Evolutionary conservation across 2,329 filamentous ascomycete species (phyloP).

Genomic region (Cercospora beticola): DNA sequence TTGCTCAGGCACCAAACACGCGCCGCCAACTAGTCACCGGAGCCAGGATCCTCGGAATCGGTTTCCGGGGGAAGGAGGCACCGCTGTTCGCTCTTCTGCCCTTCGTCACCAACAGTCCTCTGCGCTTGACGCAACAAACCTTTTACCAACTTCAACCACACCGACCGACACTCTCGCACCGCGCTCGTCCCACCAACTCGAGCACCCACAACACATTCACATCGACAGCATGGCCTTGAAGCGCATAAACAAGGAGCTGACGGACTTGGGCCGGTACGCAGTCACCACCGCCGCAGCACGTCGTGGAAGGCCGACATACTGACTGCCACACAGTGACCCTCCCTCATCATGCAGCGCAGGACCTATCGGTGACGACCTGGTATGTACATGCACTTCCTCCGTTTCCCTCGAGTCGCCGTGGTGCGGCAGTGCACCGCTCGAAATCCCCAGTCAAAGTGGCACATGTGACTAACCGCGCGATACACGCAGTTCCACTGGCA

Average conservation of each 20-base stretch:
- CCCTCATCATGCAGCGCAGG: conserved; percentile 98
- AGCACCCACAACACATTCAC: conserved; percentile 12
- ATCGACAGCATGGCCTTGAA: conserved; percentile 71
- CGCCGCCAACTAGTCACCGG: not conserved
- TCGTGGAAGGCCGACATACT: conserved; percentile 29
- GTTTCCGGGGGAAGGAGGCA: conserved; percentile 1
- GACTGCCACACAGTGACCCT: conserved; percentile 69
- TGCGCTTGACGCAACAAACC: conserved; percentile 16
- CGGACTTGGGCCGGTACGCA: conserved; percentile 78
- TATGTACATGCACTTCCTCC: conserved; percentile 55
- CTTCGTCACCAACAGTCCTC: conserved; percentile 18
- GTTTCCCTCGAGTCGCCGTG: conserved; percentile 3
- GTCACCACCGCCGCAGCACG: conserved; percentile 20
- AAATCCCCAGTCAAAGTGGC: conserved; percentile 9
- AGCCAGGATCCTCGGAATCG: conserved; percentile 2
- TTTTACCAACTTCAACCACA: conserved; percentile 9
- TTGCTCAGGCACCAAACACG: conserved; percentile 4
- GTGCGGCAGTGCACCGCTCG: conserved; percentile 12
- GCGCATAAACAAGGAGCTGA: conserved; percentile 89
- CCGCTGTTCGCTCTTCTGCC: conserved; percentile 3
- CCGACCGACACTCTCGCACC: not conserved
- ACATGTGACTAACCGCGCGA: conserved; percentile 17
- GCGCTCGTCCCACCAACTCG: not conserved
- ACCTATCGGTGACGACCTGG: conserved; percentile 94
- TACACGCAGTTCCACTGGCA: conserved; percentile 92